phyloP scores from a whole-genome alignment of 352 stramenopile species.

The Phytophthora gonapodyides region DNA sequence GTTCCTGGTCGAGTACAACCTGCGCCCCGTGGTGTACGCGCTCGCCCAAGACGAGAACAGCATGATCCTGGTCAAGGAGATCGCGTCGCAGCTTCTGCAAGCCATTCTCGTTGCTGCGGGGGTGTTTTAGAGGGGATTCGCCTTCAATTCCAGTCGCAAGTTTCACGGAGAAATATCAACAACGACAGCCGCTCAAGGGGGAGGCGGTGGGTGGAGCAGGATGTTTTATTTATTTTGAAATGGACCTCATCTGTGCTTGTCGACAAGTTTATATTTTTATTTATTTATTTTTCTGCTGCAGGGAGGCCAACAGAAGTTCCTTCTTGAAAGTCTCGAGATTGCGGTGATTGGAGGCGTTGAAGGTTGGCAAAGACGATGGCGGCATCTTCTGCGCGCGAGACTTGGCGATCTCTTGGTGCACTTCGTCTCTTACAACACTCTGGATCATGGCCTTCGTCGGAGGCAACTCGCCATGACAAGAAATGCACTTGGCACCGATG shows the following conservation, averaged over 20 bases:
- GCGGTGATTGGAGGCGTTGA: slow-evolving; percentile 63
- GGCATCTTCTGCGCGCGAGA: slow-evolving; percentile 41
- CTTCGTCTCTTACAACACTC: slow-evolving; percentile 59
- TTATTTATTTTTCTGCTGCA: slow-evolving; percentile 44
- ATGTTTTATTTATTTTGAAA: slow-evolving; percentile 48
- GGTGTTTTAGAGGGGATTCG: slow-evolving; percentile 43
- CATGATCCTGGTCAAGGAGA: slow-evolving; percentile 91
- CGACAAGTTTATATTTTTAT: slow-evolving; percentile 5
- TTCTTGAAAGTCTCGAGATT: slow-evolving; percentile 76
- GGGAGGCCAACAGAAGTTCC: slow-evolving; percentile 50
- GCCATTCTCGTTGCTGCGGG: slow-evolving; percentile 75
- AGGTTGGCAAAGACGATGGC: slow-evolving; percentile 27
- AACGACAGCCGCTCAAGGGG: slow-evolving; percentile 18
- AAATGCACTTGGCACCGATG: slow-evolving; percentile 68
- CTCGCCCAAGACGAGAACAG: slow-evolving; percentile 88
- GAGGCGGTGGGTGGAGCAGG: slow-evolving; percentile 20
- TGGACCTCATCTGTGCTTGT: slow-evolving; percentile 30
- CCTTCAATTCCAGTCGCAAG: slow-evolving; percentile 1
- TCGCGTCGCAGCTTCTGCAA: slow-evolving; percentile 85
- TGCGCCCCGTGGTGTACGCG: slow-evolving; percentile 77
- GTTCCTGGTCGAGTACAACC: slow-evolving; percentile 90
- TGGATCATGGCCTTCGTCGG: slow-evolving; percentile 70
- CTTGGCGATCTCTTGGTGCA: slow-evolving; percentile 66
- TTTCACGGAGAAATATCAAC: background rate
- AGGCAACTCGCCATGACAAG: slow-evolving; percentile 62